Evolutionary conservation across 352 stramenopile genomes (phyloP), one percentile per base, ranked within the genome.

Genomic region (Globisporangium canariense): DNA sequence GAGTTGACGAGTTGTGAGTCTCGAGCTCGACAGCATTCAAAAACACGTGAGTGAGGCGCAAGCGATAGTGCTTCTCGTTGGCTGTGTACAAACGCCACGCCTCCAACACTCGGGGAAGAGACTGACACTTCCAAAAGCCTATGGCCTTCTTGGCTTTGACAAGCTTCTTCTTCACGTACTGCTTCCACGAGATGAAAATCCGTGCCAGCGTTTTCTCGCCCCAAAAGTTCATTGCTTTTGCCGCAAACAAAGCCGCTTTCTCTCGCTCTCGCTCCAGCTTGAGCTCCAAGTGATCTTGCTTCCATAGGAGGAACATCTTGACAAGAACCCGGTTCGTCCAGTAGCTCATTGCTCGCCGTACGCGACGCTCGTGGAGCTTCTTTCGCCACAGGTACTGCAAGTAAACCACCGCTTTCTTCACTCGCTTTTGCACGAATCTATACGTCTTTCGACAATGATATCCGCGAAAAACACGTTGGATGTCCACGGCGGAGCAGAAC

Each of bases 41-140:
- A 49, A 89, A 93, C 0, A 94, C 68, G n/a, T 75, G 66, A 9
- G 67, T 63, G 9, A 94, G 55, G n/a, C 76, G 61, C 6, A 71
- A n/a, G 2, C 79, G 73, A 10, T 73, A 71, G 8, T 28, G 25
- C 43, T 73, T 75, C 4, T 76, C 70, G 38, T 71, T 65, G 8
- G 65, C 43, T 7, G 67, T 71, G 9, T 79, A 66, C 22, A 41
- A 9, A 0, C 69, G 56, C 83, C 86, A 94, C 0, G 77, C 73
- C 13, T 78, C 71, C 18, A 94, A 56, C 1, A 91, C 75, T 3
- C 77, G 75, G 18, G 86, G 86, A 1, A 89, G 38, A 13, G 81
- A 76, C 60, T 90, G 79, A 18, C 74, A 88, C 50, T 85, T 87
- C 81, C 82, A 93, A 53, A 92, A 90, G 1, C 51, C 76, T 3